A percentile compares a stretch with the other conserved stretches of the same genome.
phyloP scores from a whole-genome alignment of 176 grass and related monocot genomes.

The Musa itinerans region DNA sequence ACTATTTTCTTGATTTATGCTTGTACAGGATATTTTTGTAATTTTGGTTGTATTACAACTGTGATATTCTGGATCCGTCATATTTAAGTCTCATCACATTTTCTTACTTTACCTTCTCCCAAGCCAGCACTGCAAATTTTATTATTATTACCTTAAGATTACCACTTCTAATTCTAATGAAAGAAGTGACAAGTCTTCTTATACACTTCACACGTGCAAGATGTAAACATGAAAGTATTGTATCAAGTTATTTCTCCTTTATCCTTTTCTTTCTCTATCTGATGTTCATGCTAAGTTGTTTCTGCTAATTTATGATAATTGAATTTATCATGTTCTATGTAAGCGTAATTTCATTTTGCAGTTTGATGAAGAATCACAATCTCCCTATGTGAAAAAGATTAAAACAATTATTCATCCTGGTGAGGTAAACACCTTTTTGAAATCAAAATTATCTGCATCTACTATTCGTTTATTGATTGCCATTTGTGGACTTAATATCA shows the following conservation, averaged over 20 bases:
- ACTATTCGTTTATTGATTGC: background rate
- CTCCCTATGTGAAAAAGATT: conserved; percentile 80
- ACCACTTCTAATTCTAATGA: background rate
- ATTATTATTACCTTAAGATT: background rate
- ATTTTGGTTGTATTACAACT: no score
- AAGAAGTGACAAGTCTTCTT: background rate
- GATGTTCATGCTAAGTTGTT: background rate
- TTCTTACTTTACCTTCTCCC: background rate
- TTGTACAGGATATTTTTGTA: background rate
- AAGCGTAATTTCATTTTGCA: conserved; percentile 12
- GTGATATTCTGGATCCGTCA: no score
- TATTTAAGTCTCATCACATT: no score
- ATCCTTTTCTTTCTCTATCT: background rate
- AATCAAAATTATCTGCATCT: background rate
- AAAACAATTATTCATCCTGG: conserved; percentile 96
- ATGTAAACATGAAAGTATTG: no score
- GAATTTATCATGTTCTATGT: background rate
- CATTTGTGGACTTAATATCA: background rate
- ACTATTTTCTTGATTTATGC: background rate
- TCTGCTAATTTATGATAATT: background rate
- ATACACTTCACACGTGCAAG: no score
- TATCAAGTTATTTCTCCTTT: background rate
- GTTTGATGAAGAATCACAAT: conserved; percentile 84
- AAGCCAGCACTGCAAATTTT: background rate
- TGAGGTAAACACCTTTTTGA: conserved; percentile 42